phyloP scores from a whole-genome alignment of 768 basidiomycete species.

The Hygrophoropsis aurantiaca region DNA sequence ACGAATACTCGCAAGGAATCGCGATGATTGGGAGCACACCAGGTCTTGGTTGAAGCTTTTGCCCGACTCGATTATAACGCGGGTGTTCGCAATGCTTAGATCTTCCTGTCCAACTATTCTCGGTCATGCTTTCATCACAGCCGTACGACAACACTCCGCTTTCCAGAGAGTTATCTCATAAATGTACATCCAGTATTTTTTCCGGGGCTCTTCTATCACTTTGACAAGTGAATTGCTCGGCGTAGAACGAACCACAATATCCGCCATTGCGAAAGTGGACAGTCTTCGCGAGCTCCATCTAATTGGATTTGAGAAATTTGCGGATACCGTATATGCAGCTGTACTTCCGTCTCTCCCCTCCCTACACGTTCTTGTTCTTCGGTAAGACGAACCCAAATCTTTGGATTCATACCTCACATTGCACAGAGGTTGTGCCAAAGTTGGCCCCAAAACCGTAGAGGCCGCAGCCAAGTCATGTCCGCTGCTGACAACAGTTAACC shows the following conservation, averaged over 20 bases:
- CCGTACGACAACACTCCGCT: conserved; percentile 36
- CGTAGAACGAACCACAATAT: conserved; percentile 50
- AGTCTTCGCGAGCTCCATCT: conserved; percentile 50
- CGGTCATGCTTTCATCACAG: conserved; percentile 52
- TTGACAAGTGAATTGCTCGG: conserved; percentile 52
- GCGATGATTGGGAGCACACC: conserved; percentile 38
- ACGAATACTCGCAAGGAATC: conserved; percentile 36
- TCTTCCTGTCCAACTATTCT: conserved; percentile 51
- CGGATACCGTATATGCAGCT: conserved; percentile 52
- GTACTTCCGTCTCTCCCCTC: conserved; percentile 43
- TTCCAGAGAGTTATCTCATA: not conserved
- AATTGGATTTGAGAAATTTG: conserved; percentile 49
- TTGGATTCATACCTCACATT: conserved; percentile 14
- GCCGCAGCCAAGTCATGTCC: conserved; percentile 43
- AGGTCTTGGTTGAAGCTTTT: conserved; percentile 42
- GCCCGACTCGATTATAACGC: conserved; percentile 52
- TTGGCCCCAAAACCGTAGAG: conserved; percentile 46
- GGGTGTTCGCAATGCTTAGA: conserved; percentile 51
- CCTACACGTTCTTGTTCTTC: conserved; percentile 50
- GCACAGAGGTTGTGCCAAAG: conserved; percentile 59
- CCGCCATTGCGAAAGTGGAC: conserved; percentile 33
- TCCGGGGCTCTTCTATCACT: conserved; percentile 50
- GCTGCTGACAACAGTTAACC: conserved; percentile 47
- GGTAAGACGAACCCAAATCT: conserved; percentile 37
- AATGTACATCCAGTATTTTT: conserved; percentile 46